These are phyloP conservation scores for Metschnikowia rubicola DNA, from an alignment of 805 yeast species.

Conservation along the genomic window DNA sequence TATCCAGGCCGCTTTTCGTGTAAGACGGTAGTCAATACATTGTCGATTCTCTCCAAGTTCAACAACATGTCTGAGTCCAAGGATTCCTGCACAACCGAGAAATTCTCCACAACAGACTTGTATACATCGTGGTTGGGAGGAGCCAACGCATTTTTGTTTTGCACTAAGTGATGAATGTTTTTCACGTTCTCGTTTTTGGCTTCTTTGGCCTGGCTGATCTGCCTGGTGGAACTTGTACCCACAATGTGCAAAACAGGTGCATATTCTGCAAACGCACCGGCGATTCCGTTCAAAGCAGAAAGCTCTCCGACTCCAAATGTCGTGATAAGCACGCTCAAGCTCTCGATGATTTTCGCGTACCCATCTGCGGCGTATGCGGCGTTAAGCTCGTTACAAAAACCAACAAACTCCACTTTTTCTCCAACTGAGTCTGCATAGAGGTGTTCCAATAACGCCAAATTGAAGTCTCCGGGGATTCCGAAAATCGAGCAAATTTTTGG, in stretches of 20 bases:
- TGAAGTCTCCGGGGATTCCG: constrained; percentile 80
- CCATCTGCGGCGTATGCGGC: constrained; percentile 92
- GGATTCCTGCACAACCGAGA: constrained; percentile 47
- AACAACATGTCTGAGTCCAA: constrained; percentile 26
- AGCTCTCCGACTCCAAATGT: constrained; percentile 91
- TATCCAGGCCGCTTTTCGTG: constrained; percentile 74
- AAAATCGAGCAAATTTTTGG: constrained; percentile 52
- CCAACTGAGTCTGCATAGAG: constrained; percentile 44
- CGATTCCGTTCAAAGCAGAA: constrained; percentile 75
- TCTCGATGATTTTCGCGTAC: constrained; percentile 61
- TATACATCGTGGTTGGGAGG: constrained; percentile 68
- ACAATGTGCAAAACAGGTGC: constrained; percentile 81
- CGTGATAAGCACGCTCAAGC: constrained; percentile 56
- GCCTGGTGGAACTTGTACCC: constrained; percentile 48
- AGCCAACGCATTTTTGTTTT: constrained; percentile 41
- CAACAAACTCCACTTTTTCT: constrained; percentile 61
- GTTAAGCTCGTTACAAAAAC: constrained; percentile 84
- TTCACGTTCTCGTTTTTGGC: constrained; percentile 11
- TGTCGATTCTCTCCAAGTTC: constrained; percentile 57
- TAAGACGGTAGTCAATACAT: constrained; percentile 53
- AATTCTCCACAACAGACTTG: constrained; percentile 55
- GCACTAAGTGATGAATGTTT: constrained; percentile 58
- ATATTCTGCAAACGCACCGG: constrained; percentile 79
- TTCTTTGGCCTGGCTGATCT: constrained; percentile 18
- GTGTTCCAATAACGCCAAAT: constrained; percentile 63